These are phyloP conservation scores for Cucurbita maxima DNA, from an alignment of 306 rosid species.

Conservation along the genomic window DNA sequence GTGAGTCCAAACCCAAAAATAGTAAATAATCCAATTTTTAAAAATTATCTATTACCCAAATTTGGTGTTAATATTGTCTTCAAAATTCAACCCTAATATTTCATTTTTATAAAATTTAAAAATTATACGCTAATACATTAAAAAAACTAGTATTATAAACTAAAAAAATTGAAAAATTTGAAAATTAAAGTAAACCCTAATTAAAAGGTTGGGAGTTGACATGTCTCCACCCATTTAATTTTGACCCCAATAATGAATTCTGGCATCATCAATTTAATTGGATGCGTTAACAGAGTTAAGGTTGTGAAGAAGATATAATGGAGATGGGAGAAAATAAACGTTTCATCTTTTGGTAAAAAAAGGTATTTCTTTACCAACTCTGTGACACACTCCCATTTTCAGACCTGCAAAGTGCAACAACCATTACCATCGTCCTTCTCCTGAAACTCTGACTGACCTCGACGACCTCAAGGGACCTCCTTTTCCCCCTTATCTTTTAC, in stretches of 20 bases:
- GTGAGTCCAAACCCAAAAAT: too few species aligned
- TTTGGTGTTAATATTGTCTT: too few species aligned
- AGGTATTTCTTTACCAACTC: background rate
- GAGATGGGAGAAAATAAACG: slow-evolving; percentile 19
- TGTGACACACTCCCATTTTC: slow-evolving; percentile 11
- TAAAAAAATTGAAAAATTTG: background rate
- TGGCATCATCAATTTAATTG: too few species aligned
- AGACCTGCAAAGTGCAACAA: slow-evolving; percentile 9
- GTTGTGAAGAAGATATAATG: background rate
- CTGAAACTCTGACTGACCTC: slow-evolving; percentile 1
- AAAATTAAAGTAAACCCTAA: background rate
- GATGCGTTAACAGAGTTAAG: background rate
- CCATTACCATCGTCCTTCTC: slow-evolving; percentile 7
- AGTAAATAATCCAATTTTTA: too few species aligned
- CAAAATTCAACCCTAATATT: too few species aligned
- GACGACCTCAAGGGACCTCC: background rate
- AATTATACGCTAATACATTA: too few species aligned
- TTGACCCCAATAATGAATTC: background rate
- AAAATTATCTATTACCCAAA: too few species aligned
- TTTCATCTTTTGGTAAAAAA: background rate
- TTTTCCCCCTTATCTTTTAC: background rate
- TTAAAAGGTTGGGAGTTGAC: background rate
- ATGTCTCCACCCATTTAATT: background rate
- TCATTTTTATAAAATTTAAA: too few species aligned
- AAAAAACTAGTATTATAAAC: too few species aligned